These are phyloP conservation scores for Nicotiana tabacum DNA, from an alignment of 257 asterid species.

Conservation along the genomic window DNA sequence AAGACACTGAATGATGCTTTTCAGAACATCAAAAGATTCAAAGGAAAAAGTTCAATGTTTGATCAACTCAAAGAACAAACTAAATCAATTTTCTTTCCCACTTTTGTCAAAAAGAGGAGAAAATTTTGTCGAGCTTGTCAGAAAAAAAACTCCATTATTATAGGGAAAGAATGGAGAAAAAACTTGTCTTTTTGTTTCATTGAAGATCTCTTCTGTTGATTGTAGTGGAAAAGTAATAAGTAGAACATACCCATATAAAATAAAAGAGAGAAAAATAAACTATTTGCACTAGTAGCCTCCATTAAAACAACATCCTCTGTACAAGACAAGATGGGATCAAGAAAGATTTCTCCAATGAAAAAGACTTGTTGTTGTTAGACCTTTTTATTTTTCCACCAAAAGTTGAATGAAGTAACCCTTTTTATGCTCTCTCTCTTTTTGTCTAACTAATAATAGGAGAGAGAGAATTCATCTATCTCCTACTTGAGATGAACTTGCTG, in stretches of 20 bases:
- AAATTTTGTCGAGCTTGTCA: neutral
- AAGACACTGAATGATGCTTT: neutral
- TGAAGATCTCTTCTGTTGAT: neutral
- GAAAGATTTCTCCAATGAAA: constrained; percentile 3
- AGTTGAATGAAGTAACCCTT: neutral
- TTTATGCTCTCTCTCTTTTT: neutral
- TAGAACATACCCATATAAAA: neutral
- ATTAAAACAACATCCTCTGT: constrained; percentile 25
- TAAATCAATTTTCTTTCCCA: neutral
- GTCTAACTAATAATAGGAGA: constrained; percentile 33
- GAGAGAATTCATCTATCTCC: constrained; percentile 36
- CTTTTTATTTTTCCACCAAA: constrained; percentile 12
- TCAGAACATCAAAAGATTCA: neutral
- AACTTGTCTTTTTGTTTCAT: neutral
- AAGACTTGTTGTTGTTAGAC: neutral
- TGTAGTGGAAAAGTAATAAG: neutral
- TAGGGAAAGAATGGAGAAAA: neutral
- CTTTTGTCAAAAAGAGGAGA: neutral
- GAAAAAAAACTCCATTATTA: neutral
- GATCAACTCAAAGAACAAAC: neutral
- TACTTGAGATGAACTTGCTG: constrained; percentile 51
- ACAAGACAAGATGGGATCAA: constrained; percentile 27
- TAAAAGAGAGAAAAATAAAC: neutral
- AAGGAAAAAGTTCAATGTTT: neutral
- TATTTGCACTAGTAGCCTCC: constrained; percentile 17